Conservation (phyloP, 768 basidiomycete genomes). For the Candolleomyces eurysporus region DNA sequence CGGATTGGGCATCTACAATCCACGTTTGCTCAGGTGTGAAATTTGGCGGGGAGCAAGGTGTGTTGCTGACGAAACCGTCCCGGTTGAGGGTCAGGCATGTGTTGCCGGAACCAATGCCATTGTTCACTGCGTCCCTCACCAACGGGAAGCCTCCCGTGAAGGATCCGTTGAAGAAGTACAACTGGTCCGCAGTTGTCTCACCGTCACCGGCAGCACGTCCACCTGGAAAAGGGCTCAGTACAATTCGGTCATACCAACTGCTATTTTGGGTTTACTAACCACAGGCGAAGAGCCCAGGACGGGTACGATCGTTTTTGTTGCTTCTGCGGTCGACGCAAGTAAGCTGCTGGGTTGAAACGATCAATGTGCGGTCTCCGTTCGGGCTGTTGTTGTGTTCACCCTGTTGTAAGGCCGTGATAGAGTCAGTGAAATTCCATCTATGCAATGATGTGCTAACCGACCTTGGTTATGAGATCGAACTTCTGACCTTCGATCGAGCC, state of each 20-base stretch:
- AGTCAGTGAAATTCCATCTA: too few relatives aligned
- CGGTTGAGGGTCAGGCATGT: conserved; percentile 20
- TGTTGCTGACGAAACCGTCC: conserved; percentile 25
- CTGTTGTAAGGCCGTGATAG: conserved; percentile 8
- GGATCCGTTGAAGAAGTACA: conserved; percentile 24
- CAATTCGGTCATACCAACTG: not conserved
- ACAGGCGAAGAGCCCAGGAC: conserved; percentile 26
- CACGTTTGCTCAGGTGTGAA: conserved; percentile 26
- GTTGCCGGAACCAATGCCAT: conserved; percentile 24
- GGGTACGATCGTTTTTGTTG: conserved; percentile 22
- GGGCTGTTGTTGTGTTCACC: conserved; percentile 27
- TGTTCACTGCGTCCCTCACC: conserved; percentile 17
- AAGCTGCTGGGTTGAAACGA: conserved; percentile 28
- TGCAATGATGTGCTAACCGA: not conserved
- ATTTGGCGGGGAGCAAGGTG: conserved; percentile 23
- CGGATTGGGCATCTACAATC: conserved; percentile 12
- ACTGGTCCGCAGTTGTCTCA: conserved; percentile 23
- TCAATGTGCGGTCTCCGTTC: conserved; percentile 23
- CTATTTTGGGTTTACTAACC: conserved; percentile 9
- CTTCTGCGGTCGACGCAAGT: conserved; percentile 25
- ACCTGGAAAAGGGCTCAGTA: conserved; percentile 11
- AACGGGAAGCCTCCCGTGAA: conserved; percentile 13
- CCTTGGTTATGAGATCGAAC: conserved; percentile 31
- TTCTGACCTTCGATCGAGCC: conserved; percentile 24
- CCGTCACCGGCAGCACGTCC: conserved; percentile 28